A percentile compares a stretch with the other conserved stretches of the same genome.
phyloP scores from a whole-genome alignment of 805 yeast species.

The Metschnikowia bowlesiae region DNA sequence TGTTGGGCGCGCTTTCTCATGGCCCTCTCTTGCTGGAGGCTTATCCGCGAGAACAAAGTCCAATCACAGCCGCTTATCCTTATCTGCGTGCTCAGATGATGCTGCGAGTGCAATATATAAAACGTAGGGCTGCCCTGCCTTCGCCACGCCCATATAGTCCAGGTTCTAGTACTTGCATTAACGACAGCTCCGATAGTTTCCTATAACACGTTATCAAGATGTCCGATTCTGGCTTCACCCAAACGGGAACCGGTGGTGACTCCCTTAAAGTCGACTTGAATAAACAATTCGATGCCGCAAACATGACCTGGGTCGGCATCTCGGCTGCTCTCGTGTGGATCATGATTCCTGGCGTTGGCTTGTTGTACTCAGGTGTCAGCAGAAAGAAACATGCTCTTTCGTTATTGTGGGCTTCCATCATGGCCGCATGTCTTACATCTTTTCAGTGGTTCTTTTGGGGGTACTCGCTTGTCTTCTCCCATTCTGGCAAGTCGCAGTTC shows the following conservation, averaged over 20 bases:
- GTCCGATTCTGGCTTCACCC: constrained; percentile 33
- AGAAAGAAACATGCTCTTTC: constrained; percentile 96
- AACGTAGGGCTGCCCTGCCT: neutral
- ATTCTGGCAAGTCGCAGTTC: constrained; percentile 56
- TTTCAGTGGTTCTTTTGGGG: constrained; percentile 96
- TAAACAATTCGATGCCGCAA: constrained; percentile 62
- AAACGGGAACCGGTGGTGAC: constrained; percentile 75
- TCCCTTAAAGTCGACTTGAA: constrained; percentile 70
- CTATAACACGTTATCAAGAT: neutral
- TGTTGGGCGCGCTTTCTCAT: neutral
- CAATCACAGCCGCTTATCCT: neutral
- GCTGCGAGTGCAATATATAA: constrained; percentile 1
- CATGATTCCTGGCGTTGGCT: constrained; percentile 95
- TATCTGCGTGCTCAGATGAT: constrained; percentile 7
- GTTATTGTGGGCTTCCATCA: constrained; percentile 87
- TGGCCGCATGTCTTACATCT: constrained; percentile 75
- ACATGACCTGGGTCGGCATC: constrained; percentile 81
- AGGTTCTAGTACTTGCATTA: neutral
- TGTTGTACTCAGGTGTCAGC: constrained; percentile 87
- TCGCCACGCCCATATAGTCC: neutral
- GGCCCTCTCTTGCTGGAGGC: neutral
- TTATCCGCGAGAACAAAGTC: constrained; percentile 2
- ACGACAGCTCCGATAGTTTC: neutral
- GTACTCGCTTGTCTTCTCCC: constrained; percentile 76
- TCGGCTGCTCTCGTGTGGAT: constrained; percentile 85